Evolutionary conservation across 768 basidiomycete species (phyloP), one percentile per base, ranked within the genome.

Genomic region (Scleroderma bovista): DNA sequence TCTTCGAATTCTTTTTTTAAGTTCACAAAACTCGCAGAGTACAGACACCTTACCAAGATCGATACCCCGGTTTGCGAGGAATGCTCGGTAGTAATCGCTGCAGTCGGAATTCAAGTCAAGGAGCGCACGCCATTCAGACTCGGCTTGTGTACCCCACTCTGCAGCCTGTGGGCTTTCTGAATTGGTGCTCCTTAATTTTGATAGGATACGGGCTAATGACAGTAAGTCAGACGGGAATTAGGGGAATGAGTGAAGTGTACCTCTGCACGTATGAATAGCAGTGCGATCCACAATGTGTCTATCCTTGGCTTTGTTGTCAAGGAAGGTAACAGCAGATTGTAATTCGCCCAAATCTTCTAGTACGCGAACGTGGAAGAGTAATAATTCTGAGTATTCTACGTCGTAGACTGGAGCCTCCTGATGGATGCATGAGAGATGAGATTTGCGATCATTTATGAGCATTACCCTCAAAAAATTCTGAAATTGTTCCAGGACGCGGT

Each of bases 21-120:
- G 44, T 19, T 20, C 34, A 45, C 23, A 19, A 37, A 15, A 40
- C n/a, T 22, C 16, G 40, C 44, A 3, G 47, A 41, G 34, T 40
- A 39, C 33, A 26, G 13, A 41, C 6, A 65, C 46, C 75, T 50
- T 51, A 91, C 90, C 80, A 15, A 90, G 63, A 54, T 81, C 75
- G 36, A 90, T 68, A 10, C 80, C 84, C 52, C 82, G 78, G 55
- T 80, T 80, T 2, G 70, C 61, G 19, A 97, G 73, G 60, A 82
- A 89, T 7, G 83, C 85, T 29, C 70, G 69, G 70, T 93, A 96
- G 65, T 93, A 91, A 46, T 81, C 81, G 57, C 83, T 78, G 59
- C 76, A 81, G 51, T 97, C 94, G 2, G 90, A 74, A 64, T 96
- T 98, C 62, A 84, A 82, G 47, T 91, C 84, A 37, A 99, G 78